A percentile compares a stretch with the other conserved stretches of the same genome.
phyloP scores from a whole-genome alignment of 768 basidiomycete species.

The Pulveroboletus sp. region DNA sequence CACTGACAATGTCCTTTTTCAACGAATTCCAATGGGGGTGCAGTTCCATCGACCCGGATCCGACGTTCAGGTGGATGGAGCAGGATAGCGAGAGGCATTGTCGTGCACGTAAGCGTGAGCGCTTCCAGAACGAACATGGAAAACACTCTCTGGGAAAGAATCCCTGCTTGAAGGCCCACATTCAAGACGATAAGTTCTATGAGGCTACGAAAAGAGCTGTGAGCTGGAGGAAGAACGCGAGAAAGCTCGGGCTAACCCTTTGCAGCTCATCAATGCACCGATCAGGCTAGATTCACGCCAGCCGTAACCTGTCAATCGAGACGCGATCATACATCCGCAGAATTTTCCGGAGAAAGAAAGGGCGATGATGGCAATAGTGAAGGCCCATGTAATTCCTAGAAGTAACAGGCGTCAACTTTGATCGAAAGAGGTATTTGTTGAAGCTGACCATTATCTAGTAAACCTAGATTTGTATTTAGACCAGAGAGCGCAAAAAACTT shows the following conservation, averaged over 20 bases:
- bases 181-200: slow-evolving; percentile 96
- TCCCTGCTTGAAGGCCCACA: slow-evolving; percentile 79
- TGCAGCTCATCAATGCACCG: slow-evolving; percentile 93
- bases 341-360: slow-evolving; percentile 90
- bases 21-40: slow-evolving; percentile 25
- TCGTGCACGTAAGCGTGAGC: slow-evolving; percentile 79
- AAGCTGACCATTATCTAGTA: slow-evolving; percentile 67
- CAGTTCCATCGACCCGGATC: slow-evolving; percentile 36
- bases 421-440: neutral
- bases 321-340: slow-evolving; percentile 73
- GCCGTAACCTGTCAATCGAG: slow-evolving; percentile 63
- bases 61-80: slow-evolving; percentile 68
- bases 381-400: slow-evolving; percentile 82
- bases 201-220: slow-evolving; percentile 44
- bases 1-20: slow-evolving; percentile 28
- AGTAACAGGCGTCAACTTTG: neutral
- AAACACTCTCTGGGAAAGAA: slow-evolving; percentile 75
- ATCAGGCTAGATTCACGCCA: slow-evolving; percentile 83
- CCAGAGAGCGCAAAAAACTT: slow-evolving; percentile 95
- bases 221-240: neutral
- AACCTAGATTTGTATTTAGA: slow-evolving; percentile 81
- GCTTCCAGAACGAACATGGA: slow-evolving; percentile 94
- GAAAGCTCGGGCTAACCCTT: slow-evolving; percentile 56
- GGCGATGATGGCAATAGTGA: slow-evolving; percentile 72
- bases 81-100: slow-evolving; percentile 65